phyloP scores from a whole-genome alignment of 2,329 filamentous ascomycete species.

The Venturia aucupariae region DNA sequence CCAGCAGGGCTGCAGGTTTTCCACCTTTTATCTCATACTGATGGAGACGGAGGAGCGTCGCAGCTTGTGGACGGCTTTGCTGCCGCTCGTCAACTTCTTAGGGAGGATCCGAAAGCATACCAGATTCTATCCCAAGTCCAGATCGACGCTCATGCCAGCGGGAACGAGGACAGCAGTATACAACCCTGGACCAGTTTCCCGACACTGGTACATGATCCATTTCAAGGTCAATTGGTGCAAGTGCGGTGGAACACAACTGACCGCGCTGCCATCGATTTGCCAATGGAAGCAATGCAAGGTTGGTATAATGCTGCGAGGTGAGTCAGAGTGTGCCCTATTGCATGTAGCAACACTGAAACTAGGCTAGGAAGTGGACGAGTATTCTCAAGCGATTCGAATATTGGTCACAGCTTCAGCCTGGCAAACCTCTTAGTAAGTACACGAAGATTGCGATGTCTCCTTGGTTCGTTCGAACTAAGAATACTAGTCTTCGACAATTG shows the following conservation, averaged over 20 bases:
- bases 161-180: conserved; percentile 76
- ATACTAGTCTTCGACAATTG: conserved; percentile 84
- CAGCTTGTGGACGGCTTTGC: conserved; percentile 81
- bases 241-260: conserved; percentile 94
- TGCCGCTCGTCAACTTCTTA: conserved; percentile 52
- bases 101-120: conserved; percentile 48
- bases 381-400: conserved; percentile 64
- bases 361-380: conserved; percentile 52
- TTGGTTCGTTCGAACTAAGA: conserved; percentile 13
- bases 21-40: conserved; percentile 75
- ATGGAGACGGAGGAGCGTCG: conserved; percentile 61
- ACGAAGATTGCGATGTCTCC: not conserved
- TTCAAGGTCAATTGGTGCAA: conserved; percentile 43
- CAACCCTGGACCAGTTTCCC: conserved; percentile 61
- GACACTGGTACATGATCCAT: conserved; percentile 55
- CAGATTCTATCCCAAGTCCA: conserved; percentile 45
- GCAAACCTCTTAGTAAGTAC: conserved; percentile 61
- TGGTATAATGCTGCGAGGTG: conserved; percentile 71
- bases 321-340: not conserved
- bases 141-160: conserved; percentile 74
- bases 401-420: conserved; percentile 73
- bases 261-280: conserved; percentile 56
- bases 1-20: conserved; percentile 87
- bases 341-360: not conserved
- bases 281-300: conserved; percentile 39